phyloP scores from a whole-genome alignment of 2,329 filamentous ascomycete genomes.

The Biscogniauxia mediterranea region DNA sequence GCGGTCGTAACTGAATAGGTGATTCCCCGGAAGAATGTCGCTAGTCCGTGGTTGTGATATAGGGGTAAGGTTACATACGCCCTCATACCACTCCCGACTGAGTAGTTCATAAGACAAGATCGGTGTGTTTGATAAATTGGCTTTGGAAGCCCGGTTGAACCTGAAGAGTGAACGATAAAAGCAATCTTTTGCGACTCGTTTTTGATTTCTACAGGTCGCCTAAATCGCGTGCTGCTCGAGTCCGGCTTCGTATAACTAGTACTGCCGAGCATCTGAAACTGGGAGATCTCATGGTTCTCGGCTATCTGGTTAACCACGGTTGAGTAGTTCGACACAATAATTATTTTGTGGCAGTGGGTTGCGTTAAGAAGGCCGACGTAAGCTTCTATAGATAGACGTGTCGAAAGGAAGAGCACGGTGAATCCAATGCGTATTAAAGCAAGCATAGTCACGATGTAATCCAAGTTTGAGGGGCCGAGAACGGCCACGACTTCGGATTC shows the following conservation, averaged over 20 bases:
- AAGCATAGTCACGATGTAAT: slow-evolving; percentile 41
- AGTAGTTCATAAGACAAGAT: slow-evolving; percentile 15
- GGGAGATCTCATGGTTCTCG: slow-evolving; percentile 5
- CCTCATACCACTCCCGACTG: slow-evolving; percentile 36
- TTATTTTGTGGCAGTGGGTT: slow-evolving; percentile 31
- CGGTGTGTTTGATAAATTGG: slow-evolving; percentile 53
- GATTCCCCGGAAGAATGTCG: slow-evolving; percentile 47
- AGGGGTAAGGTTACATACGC: slow-evolving; percentile 50
- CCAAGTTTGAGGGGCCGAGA: slow-evolving; percentile 37
- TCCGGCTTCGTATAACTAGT: slow-evolving; percentile 11
- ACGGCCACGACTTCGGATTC: slow-evolving; percentile 33
- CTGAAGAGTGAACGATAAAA: slow-evolving; percentile 38
- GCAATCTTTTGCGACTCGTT: slow-evolving; percentile 19
- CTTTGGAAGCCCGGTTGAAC: slow-evolving; percentile 55
- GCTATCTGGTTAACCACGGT: slow-evolving; percentile 4
- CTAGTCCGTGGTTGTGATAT: slow-evolving; percentile 52
- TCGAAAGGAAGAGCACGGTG: slow-evolving; percentile 41
- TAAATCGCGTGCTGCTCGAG: slow-evolving; percentile 5
- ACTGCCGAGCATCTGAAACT: slow-evolving; percentile 6
- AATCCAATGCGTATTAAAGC: slow-evolving; percentile 42
- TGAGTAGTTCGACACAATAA: slow-evolving; percentile 16
- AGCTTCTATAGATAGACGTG: slow-evolving; percentile 37
- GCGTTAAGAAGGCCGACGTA: slow-evolving; percentile 37
- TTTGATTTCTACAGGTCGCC: slow-evolving; percentile 12
- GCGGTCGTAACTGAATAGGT: slow-evolving; percentile 44